A percentile compares a stretch with the other conserved stretches of the same genome.
Evolutionary conservation across 2,329 filamentous ascomycete genomes (phyloP).

Genomic region (Stachybotrys chartarum): DNA sequence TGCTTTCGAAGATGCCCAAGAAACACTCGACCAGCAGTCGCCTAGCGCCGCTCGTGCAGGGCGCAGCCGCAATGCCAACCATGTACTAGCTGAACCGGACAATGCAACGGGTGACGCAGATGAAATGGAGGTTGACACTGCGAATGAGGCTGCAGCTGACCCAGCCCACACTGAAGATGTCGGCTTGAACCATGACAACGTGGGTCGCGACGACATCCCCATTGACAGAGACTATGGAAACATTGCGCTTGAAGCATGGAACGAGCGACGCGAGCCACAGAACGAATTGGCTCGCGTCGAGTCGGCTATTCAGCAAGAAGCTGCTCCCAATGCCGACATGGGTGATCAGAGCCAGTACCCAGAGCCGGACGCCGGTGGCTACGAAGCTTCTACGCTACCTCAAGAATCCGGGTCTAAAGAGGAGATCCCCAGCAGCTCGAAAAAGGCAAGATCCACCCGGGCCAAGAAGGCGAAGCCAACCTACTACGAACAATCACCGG

Average conservation of each 20-base stretch:
- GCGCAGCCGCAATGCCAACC: conserved; percentile 18
- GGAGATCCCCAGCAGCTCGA: conserved; percentile 13
- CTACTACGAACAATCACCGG: conserved; percentile 28
- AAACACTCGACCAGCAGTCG: conserved; percentile 15
- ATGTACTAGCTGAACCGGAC: conserved; percentile 5
- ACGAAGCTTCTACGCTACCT: conserved; percentile 17
- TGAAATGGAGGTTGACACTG: conserved; percentile 15
- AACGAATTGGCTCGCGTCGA: conserved; percentile 9
- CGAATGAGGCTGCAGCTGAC: conserved; percentile 1
- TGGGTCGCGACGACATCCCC: not conserved
- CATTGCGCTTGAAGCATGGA: conserved; percentile 26
- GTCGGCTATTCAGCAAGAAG: conserved; percentile 2
- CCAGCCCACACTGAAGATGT: conserved; percentile 3
- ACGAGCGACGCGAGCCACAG: conserved; percentile 23
- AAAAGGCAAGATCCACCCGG: conserved; percentile 25
- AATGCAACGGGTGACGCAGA: conserved; percentile 5
- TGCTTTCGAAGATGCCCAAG: conserved; percentile 11
- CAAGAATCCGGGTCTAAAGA: conserved; percentile 10
- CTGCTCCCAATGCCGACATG: conserved; percentile 6
- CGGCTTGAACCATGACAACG: not conserved
- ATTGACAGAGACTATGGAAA: conserved; percentile 17
- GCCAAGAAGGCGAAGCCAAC: conserved; percentile 43
- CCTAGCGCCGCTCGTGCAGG: conserved; percentile 18
- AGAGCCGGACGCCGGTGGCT: conserved; percentile 11
- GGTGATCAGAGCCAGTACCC: conserved; percentile 11